A percentile compares a stretch with the other conserved stretches of the same genome.
phyloP scores from a whole-genome alignment of 2,329 filamentous ascomycete genomes.

The Aspergillus fumigatiaffinis region DNA sequence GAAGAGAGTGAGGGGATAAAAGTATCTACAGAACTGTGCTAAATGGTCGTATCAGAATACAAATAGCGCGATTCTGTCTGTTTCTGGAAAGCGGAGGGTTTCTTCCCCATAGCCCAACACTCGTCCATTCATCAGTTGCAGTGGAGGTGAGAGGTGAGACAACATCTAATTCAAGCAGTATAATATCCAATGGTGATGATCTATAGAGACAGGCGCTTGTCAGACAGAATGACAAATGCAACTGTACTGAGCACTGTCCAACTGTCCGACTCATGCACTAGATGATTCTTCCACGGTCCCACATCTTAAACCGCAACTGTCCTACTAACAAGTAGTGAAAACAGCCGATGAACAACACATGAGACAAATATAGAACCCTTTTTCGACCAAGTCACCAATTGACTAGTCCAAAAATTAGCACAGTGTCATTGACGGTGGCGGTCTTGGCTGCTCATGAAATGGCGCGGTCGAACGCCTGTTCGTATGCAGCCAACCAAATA shows the following conservation, averaged over 20 bases:
- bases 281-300: no score
- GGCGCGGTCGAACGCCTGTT: slow-evolving; percentile 9
- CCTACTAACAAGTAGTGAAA: background rate
- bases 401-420: background rate
- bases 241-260: background rate
- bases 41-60: background rate
- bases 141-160: background rate
- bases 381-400: background rate
- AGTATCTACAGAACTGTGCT: background rate
- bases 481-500: slow-evolving; percentile 6
- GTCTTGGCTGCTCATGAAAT: slow-evolving; percentile 1
- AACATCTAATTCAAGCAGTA: background rate
- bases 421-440: background rate
- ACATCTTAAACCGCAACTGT: background rate
- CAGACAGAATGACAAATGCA: background rate
- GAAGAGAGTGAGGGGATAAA: background rate
- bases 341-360: background rate
- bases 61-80: background rate
- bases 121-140: background rate
- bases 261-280: no score
- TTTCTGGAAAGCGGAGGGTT: background rate
- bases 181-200: background rate
- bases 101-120: background rate
- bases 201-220: background rate
- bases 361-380: background rate